phyloP scores from a whole-genome alignment of 495 filamentous ascomycete species.

The Evansstolkia leycettana region DNA sequence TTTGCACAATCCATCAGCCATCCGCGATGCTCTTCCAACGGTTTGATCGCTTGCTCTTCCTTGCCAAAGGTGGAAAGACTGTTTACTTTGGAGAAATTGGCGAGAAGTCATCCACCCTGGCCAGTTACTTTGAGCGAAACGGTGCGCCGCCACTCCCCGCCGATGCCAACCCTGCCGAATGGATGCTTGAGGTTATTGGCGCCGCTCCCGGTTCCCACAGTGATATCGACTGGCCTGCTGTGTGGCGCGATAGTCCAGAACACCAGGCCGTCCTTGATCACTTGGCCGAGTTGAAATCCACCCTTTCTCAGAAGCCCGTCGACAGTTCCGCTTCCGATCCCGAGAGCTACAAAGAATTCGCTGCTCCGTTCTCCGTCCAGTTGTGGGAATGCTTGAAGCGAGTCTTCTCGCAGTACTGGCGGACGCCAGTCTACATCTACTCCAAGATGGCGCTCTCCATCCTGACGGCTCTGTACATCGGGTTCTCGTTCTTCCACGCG shows the following conservation, averaged over 20 bases:
- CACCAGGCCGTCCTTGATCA: slow-evolving; percentile 53
- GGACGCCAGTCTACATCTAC: slow-evolving; percentile 46
- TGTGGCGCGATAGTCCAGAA: slow-evolving; percentile 71
- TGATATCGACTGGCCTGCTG: slow-evolving; percentile 69
- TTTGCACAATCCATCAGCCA: slow-evolving; percentile 95
- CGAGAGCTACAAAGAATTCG: slow-evolving; percentile 33
- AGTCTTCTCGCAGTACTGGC: slow-evolving; percentile 47
- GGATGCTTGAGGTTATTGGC: slow-evolving; percentile 92
- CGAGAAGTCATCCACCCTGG: slow-evolving; percentile 58
- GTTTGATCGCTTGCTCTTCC: slow-evolving; percentile 81
- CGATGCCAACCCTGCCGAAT: slow-evolving; percentile 83
- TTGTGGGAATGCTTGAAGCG: slow-evolving; percentile 38
- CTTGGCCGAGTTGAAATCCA: slow-evolving; percentile 53
- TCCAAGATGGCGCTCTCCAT: slow-evolving; percentile 45
- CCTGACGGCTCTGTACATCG: slow-evolving; percentile 59
- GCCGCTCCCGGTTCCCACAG: slow-evolving; percentile 72
- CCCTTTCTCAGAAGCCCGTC: slow-evolving; percentile 34
- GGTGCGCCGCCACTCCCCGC: slow-evolving; percentile 56
- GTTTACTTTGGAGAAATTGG: slow-evolving; percentile 91
- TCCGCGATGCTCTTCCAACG: slow-evolving; percentile 90
- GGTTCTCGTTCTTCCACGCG: slow-evolving; percentile 80
- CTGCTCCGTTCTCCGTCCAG: slow-evolving; percentile 42
- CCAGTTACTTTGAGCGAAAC: slow-evolving; percentile 70
- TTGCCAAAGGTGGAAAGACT: slow-evolving; percentile 67
- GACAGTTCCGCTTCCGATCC: slow-evolving; percentile 20